Conservation (phyloP, 164 flowering plant species). For the Warburgia ugandensis region DNA sequence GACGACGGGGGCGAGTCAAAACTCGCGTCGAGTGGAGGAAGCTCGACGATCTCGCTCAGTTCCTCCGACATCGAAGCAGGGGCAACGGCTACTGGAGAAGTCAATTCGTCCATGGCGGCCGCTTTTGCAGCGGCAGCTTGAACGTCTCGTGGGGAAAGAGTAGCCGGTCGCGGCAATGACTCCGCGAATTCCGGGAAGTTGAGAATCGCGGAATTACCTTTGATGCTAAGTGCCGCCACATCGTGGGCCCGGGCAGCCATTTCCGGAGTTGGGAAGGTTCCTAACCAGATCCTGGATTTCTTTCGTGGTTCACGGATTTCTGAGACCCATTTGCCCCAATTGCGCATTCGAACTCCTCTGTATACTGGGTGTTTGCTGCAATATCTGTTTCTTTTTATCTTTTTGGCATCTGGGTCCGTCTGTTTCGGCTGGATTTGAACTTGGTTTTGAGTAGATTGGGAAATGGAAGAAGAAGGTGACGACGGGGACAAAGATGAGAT, state of each 20-base stretch:
- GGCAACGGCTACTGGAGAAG: slow-evolving; percentile 4
- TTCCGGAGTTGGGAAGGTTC: slow-evolving; percentile 68
- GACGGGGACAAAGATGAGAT: slow-evolving; percentile 19
- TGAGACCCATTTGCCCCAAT: slow-evolving; percentile 94
- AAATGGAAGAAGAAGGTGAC: slow-evolving; percentile 8
- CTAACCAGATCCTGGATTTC: slow-evolving; percentile 88
- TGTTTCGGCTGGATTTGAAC: background rate
- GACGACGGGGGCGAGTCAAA: slow-evolving; percentile 19
- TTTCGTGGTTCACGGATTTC: slow-evolving; percentile 85
- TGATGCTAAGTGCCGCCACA: slow-evolving; percentile 64
- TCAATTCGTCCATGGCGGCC: slow-evolving; percentile 50
- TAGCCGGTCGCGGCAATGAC: slow-evolving; percentile 49
- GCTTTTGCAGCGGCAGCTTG: slow-evolving; percentile 76
- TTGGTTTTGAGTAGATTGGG: slow-evolving; percentile 2
- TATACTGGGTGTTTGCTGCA: slow-evolving; percentile 51
- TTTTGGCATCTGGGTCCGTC: background rate
- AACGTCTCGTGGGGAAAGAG: slow-evolving; percentile 50
- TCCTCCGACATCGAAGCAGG: slow-evolving; percentile 31
- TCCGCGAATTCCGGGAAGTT: slow-evolving; percentile 66
- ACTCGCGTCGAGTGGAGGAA: slow-evolving; percentile 34
- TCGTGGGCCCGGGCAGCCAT: slow-evolving; percentile 95
- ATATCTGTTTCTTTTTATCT: slow-evolving; percentile 22
- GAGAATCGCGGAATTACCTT: slow-evolving; percentile 59
- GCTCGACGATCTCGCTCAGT: slow-evolving; percentile 56
- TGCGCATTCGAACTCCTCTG: slow-evolving; percentile 73